phyloP scores from a whole-genome alignment of 805 yeast species.

The Jamesozyma hellenica region DNA sequence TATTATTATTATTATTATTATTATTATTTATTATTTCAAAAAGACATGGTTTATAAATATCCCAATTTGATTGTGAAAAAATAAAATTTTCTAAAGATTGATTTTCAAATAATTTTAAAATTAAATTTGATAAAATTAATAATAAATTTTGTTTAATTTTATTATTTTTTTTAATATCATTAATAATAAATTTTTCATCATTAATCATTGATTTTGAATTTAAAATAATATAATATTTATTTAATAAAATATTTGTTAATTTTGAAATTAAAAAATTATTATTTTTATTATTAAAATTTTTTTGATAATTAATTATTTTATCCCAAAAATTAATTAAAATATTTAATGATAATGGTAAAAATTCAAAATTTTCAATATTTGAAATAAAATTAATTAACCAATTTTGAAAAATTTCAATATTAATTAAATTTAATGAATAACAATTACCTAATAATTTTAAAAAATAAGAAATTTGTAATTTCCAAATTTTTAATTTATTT shows the following conservation, averaged over 20 bases:
- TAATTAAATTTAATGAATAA: slow-evolving; percentile 59
- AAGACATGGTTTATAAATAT: slow-evolving; percentile 38
- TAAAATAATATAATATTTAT: slow-evolving; percentile 35
- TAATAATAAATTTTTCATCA: slow-evolving; percentile 31
- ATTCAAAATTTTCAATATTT: slow-evolving; percentile 29
- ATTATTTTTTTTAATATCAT: slow-evolving; percentile 29
- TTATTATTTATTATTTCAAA: slow-evolving; percentile 28
- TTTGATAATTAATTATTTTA: slow-evolving; percentile 38
- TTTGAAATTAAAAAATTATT: slow-evolving; percentile 44
- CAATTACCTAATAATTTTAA: slow-evolving; percentile 52
- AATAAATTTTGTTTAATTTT: slow-evolving; percentile 23
- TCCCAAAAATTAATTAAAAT: slow-evolving; percentile 63
- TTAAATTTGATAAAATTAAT: slow-evolving; percentile 19
- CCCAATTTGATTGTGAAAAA: slow-evolving; percentile 52
- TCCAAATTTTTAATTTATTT: slow-evolving; percentile 30
- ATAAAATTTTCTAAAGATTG: slow-evolving; percentile 46
- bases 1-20: slow-evolving; percentile 19
- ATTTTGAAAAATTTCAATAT: slow-evolving; percentile 47
- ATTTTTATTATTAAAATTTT: neutral
- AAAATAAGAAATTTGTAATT: slow-evolving; percentile 46
- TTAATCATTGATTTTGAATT: slow-evolving; percentile 28
- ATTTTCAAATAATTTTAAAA: slow-evolving; percentile 25
- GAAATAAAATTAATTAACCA: slow-evolving; percentile 52
- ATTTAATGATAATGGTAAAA: slow-evolving; percentile 40
- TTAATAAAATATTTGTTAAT: slow-evolving; percentile 49